Evolutionary conservation across 2,329 filamentous ascomycete species (phyloP), one percentile per base, ranked within the genome.

Genomic region (Fusarium chaquense): DNA sequence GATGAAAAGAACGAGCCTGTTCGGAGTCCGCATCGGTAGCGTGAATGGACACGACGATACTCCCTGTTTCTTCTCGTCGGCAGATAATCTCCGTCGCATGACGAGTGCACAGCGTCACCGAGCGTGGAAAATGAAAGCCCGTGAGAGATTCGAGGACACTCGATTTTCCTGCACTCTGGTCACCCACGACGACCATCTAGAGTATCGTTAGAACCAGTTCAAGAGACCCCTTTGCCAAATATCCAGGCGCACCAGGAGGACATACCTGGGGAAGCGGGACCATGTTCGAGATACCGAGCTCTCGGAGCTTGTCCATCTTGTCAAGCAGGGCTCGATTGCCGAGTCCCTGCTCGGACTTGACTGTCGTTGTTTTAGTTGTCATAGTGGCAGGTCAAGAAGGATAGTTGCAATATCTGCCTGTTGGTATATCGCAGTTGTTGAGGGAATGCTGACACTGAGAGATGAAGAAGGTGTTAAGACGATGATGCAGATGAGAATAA

Each of bases 121-220:
- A 78, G 2, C 82, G 79, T 6, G 84, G 84, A 40, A 86, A 85
- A 0, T 80, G 79, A 35, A 86, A 83, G 0, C 82, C 82, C 0
- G 84, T 86, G 33, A 87, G 65, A 20, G 81, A 94, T 76, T 96
- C 92, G 32, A 96, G 82, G 20, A 96, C 91, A 2, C 92, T 95
- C 78, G 91, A 93, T 83, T 97, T 97, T 74, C 93, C 93, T 44
- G 92, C 93, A 0, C 91, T 94, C 76, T 96, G 93, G 71, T 93
- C 93, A 65, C 93, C 93, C 12, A 95, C 92, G 10, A 94, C 93
- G 36, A 91, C 91, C 71, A 96, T 92, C 81, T 92, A 87, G 15
- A 26, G 41, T 6, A 26, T 4, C 15, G 16, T 43, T 43, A 26
- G 15, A 15, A 43, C 26, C 9, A 22, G 16, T 18, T 5, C 8